Evolutionary conservation across 2,329 filamentous ascomycete genomes (phyloP).

Genomic region (Trichoderma sp.): DNA sequence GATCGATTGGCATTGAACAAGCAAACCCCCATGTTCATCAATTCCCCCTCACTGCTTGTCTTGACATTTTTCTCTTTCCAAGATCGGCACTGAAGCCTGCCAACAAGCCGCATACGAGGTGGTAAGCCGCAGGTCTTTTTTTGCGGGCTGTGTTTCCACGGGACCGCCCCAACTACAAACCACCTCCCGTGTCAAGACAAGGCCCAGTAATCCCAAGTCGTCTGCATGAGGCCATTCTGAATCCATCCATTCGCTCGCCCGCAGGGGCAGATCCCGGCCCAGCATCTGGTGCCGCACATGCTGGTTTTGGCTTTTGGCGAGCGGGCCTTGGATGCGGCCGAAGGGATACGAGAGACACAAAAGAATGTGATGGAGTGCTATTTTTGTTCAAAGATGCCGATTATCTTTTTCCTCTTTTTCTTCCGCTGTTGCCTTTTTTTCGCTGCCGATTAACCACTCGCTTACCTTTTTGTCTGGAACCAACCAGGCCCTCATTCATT

Average conservation of each 20-base stretch:
- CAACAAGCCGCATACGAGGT: conserved; percentile 21
- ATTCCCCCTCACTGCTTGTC: conserved; percentile 1
- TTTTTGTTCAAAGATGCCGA: not conserved
- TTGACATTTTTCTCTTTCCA: not conserved
- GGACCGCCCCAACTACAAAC: conserved; percentile 14
- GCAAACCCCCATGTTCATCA: not conserved
- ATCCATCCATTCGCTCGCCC: conserved; percentile 11
- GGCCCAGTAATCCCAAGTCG: not conserved
- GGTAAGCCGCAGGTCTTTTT: conserved; percentile 14
- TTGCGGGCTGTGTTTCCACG: conserved; percentile 13
- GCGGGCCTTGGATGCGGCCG: conserved; percentile 3
- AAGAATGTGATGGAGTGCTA: not conserved
- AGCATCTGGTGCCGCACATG: conserved; percentile 8
- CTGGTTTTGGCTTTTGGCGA: conserved; percentile 7
- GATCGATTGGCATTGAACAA: not conserved
- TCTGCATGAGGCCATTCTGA: conserved; percentile 14
- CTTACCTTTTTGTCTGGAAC: not conserved
- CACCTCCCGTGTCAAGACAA: conserved; percentile 26
- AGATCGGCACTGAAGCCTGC: conserved; percentile 13
- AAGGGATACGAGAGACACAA: conserved; percentile 1
- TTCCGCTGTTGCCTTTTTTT: not conserved
- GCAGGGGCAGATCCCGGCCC: conserved; percentile 2
- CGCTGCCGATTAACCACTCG: not conserved
- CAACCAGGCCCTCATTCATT: conserved; percentile 1
- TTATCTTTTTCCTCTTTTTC: not conserved